Conservation (phyloP, 2,329 filamentous ascomycete species). For the Cercospora zeina region DNA sequence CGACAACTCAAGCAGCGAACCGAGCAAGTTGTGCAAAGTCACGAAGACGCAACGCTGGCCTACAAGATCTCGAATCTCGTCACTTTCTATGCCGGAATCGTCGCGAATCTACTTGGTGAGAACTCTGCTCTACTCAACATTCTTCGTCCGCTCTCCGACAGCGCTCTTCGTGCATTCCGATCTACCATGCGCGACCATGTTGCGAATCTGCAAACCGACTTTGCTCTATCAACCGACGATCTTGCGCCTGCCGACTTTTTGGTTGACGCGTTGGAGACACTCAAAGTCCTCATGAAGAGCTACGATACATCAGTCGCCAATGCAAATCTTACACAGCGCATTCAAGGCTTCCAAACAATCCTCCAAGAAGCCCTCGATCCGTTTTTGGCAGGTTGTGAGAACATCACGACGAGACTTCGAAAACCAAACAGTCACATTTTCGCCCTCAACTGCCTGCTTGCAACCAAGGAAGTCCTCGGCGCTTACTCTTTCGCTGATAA, state of each 20-base stretch:
- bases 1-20: slow-evolving; percentile 84
- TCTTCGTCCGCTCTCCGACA: slow-evolving; percentile 68
- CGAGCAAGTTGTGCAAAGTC: slow-evolving; percentile 87
- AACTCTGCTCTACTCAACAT: slow-evolving; percentile 69
- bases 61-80: slow-evolving; percentile 90
- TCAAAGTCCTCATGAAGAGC: slow-evolving; percentile 77
- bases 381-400: slow-evolving; percentile 74
- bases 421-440: slow-evolving; percentile 67
- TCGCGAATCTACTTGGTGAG: slow-evolving; percentile 72
- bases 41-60: slow-evolving; percentile 82
- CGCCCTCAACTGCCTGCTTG: slow-evolving; percentile 68
- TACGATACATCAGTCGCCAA: slow-evolving; percentile 77
- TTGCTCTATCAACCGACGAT: slow-evolving; percentile 69
- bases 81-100: slow-evolving; percentile 84
- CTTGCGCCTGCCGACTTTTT: slow-evolving; percentile 78
- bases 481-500: slow-evolving; percentile 63
- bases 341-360: slow-evolving; percentile 71
- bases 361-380: slow-evolving; percentile 80
- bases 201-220: slow-evolving; percentile 69
- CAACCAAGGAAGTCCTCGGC: slow-evolving; percentile 58
- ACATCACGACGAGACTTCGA: slow-evolving; percentile 63
- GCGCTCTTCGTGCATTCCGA: slow-evolving; percentile 79
- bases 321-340: slow-evolving; percentile 52
- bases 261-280: slow-evolving; percentile 72
- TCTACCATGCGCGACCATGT: slow-evolving; percentile 78